Evolutionary conservation across 2,329 filamentous ascomycete species (phyloP), one percentile per base, ranked within the genome.

Genomic region (Orbilia javanica): DNA sequence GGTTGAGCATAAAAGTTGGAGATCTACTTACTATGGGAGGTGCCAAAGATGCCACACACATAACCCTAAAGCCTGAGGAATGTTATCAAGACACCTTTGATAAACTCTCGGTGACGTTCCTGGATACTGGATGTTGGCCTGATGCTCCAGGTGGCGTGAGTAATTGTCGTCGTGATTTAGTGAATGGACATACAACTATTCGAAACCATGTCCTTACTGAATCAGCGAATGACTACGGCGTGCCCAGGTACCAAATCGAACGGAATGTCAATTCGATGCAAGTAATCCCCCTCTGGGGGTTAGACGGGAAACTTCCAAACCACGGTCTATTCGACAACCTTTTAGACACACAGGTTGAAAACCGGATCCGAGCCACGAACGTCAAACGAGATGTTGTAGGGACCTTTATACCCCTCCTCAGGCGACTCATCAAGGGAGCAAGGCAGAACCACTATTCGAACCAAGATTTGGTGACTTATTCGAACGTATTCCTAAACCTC

Each of bases 141-240:
- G 86, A 87, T 72, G 86, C 86, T 75, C 86, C 86, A 36, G 87
- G 87, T 72, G 87, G 87, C 80, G 87, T 88, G 13, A 88, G 87
- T 42, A 87, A 87, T 70, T 88, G 87, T 82, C 84, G 87, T 46
- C 84, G 87, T 50, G 87, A 88, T 80, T 84, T 88, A 81, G 86
- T 88, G 81, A 87, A 88, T 80, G 86, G 86, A 13, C 85, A 88
- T 78, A 84, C 84, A 50, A 87, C 86, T 0, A 87, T 88, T 79
- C 86, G 87, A 70, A 88, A 87, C 83, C 87, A 88, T 80, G 87
- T 88, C 80, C 83, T 88, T 50, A 87, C 86, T 60, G 87, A 88
- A 82, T 86, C 86, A 4, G 87, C 87, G 7, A 88, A 88, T 80
- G 87, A 88, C 75, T 88, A 86, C 77, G 87, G 87, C 31, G 84